Conservation (phyloP, 2,329 filamentous ascomycete species). For the Monilinia laxa region DNA sequence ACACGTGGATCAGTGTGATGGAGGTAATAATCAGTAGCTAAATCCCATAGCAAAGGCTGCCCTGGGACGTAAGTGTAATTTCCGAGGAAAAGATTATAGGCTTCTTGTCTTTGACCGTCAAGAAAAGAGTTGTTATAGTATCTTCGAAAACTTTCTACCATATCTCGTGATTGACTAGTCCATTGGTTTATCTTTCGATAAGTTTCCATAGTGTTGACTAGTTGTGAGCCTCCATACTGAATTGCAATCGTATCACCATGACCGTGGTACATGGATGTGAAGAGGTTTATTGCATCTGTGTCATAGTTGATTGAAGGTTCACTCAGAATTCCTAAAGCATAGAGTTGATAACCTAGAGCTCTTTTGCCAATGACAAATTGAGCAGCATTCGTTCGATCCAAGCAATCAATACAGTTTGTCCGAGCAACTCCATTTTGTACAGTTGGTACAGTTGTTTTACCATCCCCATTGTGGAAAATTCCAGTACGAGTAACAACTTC, state of each 20-base stretch:
- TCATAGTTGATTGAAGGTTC: conserved; percentile 83
- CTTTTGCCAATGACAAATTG: conserved; percentile 97
- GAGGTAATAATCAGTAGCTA: conserved; percentile 92
- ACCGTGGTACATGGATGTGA: conserved; percentile 97
- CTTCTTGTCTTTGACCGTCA: conserved; percentile 95
- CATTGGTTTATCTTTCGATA: conserved; percentile 99
- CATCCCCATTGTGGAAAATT: conserved; percentile 92
- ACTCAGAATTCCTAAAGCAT: conserved; percentile 84
- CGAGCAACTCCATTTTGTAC: conserved; percentile 90
- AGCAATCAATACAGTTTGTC: conserved; percentile 97
- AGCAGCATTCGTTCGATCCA: conserved; percentile 94
- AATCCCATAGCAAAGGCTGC: conserved; percentile 95
- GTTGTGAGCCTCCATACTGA: conserved; percentile 94
- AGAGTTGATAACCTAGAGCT: conserved; percentile 86
- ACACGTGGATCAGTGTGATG: conserved; percentile 82
- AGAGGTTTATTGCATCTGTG: conserved; percentile 91
- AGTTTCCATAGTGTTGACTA: conserved; percentile 99
- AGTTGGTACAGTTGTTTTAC: conserved; percentile 60
- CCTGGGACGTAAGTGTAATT: conserved; percentile 89
- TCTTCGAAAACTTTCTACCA: conserved; percentile 98
- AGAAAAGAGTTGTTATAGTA: conserved; percentile 99
- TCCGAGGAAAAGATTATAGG: conserved; percentile 94
- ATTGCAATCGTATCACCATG: conserved; percentile 97
- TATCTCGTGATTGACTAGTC: conserved; percentile 95
- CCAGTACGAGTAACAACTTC: conserved; percentile 82